Conservation (phyloP, 2,329 filamentous ascomycete species). For the Emergomyces orientalis region DNA sequence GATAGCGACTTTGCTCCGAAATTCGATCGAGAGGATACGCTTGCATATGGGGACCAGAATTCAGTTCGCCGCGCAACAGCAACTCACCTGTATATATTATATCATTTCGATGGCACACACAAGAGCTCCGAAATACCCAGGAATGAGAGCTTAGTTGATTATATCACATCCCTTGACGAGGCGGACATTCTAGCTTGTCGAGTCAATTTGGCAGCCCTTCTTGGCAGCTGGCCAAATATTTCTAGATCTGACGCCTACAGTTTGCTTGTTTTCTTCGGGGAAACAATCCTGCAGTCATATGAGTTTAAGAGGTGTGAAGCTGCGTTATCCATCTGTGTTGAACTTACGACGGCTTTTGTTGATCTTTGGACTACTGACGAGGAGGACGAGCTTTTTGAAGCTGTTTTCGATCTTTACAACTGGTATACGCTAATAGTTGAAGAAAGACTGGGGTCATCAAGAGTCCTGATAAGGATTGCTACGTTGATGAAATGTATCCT, state of each 20-base stretch:
- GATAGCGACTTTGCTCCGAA: conserved; percentile 21
- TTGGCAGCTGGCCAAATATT: conserved; percentile 18
- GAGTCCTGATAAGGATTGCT: conserved; percentile 58
- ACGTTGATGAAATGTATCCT: conserved; percentile 62
- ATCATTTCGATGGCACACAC: conserved; percentile 14
- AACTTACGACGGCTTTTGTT: conserved; percentile 56
- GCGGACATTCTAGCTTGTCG: conserved; percentile 31
- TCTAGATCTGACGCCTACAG: conserved; percentile 31
- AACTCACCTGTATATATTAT: conserved; percentile 27
- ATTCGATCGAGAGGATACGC: conserved; percentile 26
- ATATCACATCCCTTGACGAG: conserved; percentile 30
- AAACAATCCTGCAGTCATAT: conserved; percentile 43
- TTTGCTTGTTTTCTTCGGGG: conserved; percentile 41
- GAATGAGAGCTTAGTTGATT: conserved; percentile 23
- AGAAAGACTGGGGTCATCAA: conserved; percentile 59
- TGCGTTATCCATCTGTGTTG: conserved; percentile 57
- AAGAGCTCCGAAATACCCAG: conserved; percentile 2
- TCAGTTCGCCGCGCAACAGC: conserved; percentile 32
- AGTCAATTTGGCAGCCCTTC: conserved; percentile 24
- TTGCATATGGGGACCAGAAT: conserved; percentile 24
- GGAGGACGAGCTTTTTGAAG: conserved; percentile 51
- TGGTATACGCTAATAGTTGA: conserved; percentile 63
- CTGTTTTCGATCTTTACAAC: conserved; percentile 66
- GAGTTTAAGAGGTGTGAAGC: conserved; percentile 66
- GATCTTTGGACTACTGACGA: conserved; percentile 52